These are phyloP conservation scores for Neocucurbitaria cava DNA, from an alignment of 2,329 filamentous ascomycete species.

Conservation along the genomic window DNA sequence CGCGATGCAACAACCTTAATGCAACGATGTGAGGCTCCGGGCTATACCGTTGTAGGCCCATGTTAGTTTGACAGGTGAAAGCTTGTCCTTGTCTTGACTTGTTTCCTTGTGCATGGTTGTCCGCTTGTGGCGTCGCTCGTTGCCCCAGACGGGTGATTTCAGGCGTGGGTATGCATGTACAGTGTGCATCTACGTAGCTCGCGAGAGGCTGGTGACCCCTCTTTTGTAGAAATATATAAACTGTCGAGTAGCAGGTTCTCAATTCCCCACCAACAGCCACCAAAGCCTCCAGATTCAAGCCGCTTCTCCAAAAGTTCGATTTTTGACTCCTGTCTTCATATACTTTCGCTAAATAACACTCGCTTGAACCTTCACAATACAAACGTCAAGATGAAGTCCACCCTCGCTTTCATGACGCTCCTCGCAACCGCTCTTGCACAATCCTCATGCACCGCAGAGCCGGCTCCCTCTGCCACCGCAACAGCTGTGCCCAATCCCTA, in stretches of 20 bases:
- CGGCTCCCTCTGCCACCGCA: background rate
- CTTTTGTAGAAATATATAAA: constrained; percentile 1
- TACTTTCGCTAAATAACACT: constrained; percentile 12
- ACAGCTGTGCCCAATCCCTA: constrained; percentile 4
- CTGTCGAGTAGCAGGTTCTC: background rate
- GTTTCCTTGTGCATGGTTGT: constrained; percentile 1
- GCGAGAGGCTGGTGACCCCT: constrained; percentile 1
- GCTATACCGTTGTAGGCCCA: background rate
- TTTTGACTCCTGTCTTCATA: background rate
- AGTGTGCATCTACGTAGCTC: constrained; percentile 2
- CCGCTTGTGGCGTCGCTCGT: constrained; percentile 1
- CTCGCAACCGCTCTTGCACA: constrained; percentile 31
- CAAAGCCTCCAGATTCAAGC: background rate
- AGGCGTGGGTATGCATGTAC: background rate
- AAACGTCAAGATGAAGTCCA: constrained; percentile 46
- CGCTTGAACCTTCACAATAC: constrained; percentile 15
- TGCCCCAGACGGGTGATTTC: background rate
- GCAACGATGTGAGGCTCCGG: constrained; percentile 5
- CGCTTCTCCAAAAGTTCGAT: constrained; percentile 1
- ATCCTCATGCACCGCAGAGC: constrained; percentile 11
- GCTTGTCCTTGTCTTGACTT: background rate
- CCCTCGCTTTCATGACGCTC: constrained; percentile 36
- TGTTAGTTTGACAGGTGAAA: too few species aligned
- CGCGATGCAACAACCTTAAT: constrained; percentile 11
- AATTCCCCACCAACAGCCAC: background rate